Evolutionary conservation across 2,329 filamentous ascomycete species (phyloP).

Genomic region (Grosmannia serpens): DNA sequence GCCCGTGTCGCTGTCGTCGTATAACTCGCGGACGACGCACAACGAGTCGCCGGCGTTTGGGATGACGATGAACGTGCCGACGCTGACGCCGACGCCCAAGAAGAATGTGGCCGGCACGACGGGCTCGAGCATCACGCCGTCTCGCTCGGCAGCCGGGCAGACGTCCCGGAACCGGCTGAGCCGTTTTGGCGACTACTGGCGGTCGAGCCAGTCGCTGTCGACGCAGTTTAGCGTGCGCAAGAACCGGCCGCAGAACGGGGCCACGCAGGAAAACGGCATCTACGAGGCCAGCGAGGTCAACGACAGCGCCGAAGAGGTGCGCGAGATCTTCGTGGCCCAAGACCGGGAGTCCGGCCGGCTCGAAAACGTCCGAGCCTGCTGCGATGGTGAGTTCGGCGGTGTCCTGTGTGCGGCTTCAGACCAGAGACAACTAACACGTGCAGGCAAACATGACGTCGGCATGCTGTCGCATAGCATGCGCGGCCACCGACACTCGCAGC

Average conservation of each 20-base stretch:
- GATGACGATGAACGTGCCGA: constrained; percentile 41
- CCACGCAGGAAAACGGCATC: constrained; percentile 25
- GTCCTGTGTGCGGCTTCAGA: background rate
- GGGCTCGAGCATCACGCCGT: constrained; percentile 14
- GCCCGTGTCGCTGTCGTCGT: constrained; percentile 63
- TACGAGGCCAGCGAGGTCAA: constrained; percentile 47
- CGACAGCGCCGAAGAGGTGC: constrained; percentile 73
- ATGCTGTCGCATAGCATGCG: constrained; percentile 30
- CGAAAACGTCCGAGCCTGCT: constrained; percentile 94
- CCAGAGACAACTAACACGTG: background rate
- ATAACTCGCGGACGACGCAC: constrained; percentile 61
- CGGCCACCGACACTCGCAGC: constrained; percentile 11
- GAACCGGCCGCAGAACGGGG: constrained; percentile 13
- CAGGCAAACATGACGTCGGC: constrained; percentile 65
- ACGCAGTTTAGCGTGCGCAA: constrained; percentile 42
- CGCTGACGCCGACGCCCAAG: constrained; percentile 40
- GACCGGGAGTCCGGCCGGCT: constrained; percentile 67
- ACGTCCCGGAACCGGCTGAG: constrained; percentile 36
- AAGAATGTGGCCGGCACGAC: constrained; percentile 20
- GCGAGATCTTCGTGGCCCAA: constrained; percentile 67
- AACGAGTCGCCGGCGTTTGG: constrained; percentile 48
- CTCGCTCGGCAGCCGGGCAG: constrained; percentile 14
- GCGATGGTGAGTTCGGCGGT: constrained; percentile 62
- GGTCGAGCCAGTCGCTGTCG: constrained; percentile 26
- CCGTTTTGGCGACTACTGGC: constrained; percentile 50